Base-by-base conservation (phyloP, 441 rosid genomes). In the Biscutella laevigata region DNA sequence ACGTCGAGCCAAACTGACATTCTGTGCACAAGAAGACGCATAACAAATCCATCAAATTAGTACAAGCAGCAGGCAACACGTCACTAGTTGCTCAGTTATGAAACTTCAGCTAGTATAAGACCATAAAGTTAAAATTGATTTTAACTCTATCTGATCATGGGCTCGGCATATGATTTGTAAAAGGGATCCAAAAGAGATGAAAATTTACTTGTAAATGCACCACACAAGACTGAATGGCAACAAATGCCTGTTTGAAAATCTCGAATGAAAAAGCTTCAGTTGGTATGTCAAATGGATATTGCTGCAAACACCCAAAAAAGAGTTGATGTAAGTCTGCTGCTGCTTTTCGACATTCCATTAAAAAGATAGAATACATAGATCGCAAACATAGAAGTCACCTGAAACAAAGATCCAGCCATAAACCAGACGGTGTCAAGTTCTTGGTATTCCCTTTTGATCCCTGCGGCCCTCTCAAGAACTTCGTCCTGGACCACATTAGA, bases 401-500 rank as follows among this genome's bases (percentile, higher is more conserved):
- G 98, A 82, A 90, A 90, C 64, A 84, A 74, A 56, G 98, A 90
- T 49, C 98, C 98, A 61, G 92, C 94, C 98, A 90, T 86, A 73
- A 90, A 90, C 98, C 95, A 90, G 60, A 90, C 92, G 24, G 95
- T 86, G 72, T 86, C 97, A 13, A 90, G 92, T 78, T 90, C 96
- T 53, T 74, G 66, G 54, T 84, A 88, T 55, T 84, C 90, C 73
- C 85, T 79, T 69, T 62, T 84, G 57, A 90, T 90, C 61, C 96
- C 95, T 59, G 77, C 86, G 28, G 82, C 88, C 72, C 95, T 83
- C 59, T 76, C 86, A 43, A 90, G 77, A 74, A 87, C 82, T 76
- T 80, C 95, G 19, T 78, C 95, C 95, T 86, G 58, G 53, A 62
- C 66, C 51, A 47, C 19, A 57, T 63, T 28, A 51, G 38, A 68